Conservation (phyloP, 768 basidiomycete species). For the Porpolomopsis calyptriformis region DNA sequence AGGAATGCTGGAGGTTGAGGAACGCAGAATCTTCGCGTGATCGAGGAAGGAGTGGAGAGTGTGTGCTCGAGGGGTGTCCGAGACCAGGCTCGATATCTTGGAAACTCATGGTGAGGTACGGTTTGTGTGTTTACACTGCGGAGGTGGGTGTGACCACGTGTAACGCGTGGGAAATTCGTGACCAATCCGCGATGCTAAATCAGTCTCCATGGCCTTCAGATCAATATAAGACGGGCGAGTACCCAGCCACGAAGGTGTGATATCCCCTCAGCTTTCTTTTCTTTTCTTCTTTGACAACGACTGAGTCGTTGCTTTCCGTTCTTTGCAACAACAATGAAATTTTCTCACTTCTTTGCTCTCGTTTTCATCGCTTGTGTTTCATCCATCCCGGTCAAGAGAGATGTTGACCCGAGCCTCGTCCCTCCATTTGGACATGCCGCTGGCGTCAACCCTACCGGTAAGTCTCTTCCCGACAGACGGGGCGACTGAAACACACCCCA, state of each 20-base stretch:
- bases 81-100: conserved; percentile 46
- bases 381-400: conserved; percentile 34
- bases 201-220: too few species aligned
- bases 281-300: background rate
- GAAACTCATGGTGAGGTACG: conserved; percentile 34
- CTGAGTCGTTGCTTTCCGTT: background rate
- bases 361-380: conserved; percentile 26
- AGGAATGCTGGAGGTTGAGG: conserved; percentile 60
- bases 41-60: conserved; percentile 25
- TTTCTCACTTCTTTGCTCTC: background rate
- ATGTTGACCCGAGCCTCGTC: conserved; percentile 43
- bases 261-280: too few species aligned
- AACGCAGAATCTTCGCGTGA: conserved; percentile 68
- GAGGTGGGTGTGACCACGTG: too few species aligned
- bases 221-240: too few species aligned
- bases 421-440: conserved; percentile 47
- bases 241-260: too few species aligned
- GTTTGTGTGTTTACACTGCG: background rate
- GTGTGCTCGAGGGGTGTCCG: conserved; percentile 24
- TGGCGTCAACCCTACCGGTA: conserved; percentile 47
- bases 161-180: background rate
- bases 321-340: background rate
- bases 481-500: background rate
- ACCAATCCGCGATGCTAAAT: too few species aligned
- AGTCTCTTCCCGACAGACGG: background rate